These are phyloP conservation scores for Cladosporium sp. DNA, from an alignment of 2,329 filamentous ascomycete species.

Conservation along the genomic window DNA sequence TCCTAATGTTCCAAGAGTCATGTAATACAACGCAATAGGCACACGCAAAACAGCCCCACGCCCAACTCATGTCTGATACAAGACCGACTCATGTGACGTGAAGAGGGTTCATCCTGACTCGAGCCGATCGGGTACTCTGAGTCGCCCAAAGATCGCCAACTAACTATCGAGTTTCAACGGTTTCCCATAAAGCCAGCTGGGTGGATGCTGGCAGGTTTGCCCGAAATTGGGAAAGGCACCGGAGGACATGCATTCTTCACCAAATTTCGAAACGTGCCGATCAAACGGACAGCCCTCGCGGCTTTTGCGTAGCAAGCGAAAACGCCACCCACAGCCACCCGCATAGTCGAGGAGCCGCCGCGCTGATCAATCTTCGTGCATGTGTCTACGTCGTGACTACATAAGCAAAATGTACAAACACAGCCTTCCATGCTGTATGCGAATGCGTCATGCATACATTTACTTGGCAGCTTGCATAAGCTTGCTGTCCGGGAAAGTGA, in stretches of 20 bases:
- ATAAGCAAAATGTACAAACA: background rate
- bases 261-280: slow-evolving; percentile 10
- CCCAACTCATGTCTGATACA: background rate
- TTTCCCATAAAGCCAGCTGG: background rate
- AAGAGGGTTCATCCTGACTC: background rate
- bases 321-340: slow-evolving; percentile 6
- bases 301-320: background rate
- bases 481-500: background rate
- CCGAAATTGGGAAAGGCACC: background rate
- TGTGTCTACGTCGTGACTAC: background rate
- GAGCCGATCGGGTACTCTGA: background rate
- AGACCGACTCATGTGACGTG: background rate
- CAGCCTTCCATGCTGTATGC: background rate
- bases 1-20: background rate
- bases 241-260: background rate
- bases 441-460: slow-evolving; percentile 1
- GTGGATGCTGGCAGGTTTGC: background rate
- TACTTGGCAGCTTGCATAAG: slow-evolving; percentile 10
- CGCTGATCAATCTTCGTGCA: background rate
- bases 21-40: background rate
- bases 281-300: background rate
- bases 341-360: background rate
- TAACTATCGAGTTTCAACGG: slow-evolving; percentile 10
- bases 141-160: background rate
- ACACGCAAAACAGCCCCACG: background rate